phyloP scores from a whole-genome alignment of 2,329 filamentous ascomycete species.

The Gyromitra esculenta region DNA sequence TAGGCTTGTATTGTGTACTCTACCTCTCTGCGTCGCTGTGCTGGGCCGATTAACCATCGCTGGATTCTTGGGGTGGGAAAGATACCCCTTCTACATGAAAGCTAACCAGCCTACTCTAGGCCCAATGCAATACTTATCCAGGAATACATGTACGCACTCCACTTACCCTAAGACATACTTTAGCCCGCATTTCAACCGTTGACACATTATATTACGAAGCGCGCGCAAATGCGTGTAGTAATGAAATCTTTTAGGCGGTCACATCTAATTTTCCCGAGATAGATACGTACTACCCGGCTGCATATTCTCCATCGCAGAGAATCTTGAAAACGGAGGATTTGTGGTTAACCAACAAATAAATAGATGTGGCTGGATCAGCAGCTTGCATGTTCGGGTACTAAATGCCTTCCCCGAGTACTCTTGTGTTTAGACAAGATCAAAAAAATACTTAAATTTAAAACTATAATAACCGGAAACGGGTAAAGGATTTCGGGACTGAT shows the following conservation, averaged over 20 bases:
- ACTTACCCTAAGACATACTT: slow-evolving; percentile 1
- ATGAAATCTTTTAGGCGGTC: not conserved
- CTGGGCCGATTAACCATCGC: slow-evolving; percentile 23
- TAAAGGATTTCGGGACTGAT: no score
- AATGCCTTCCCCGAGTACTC: no score
- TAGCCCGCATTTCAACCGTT: not conserved
- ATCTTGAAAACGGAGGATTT: no score
- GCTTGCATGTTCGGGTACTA: no score
- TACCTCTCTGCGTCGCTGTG: slow-evolving; percentile 23
- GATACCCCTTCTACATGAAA: not conserved
- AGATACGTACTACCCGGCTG: no score
- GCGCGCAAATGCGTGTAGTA: not conserved
- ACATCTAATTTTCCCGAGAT: not conserved
- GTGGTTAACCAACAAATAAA: no score
- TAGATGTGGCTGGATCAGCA: no score
- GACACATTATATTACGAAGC: not conserved
- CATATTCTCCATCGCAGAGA: no score
- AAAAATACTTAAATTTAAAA: no score
- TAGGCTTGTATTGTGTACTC: slow-evolving; percentile 11
- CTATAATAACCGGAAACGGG: no score
- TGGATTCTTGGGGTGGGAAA: slow-evolving; percentile 23
- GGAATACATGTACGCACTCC: not conserved
- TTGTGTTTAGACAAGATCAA: no score
- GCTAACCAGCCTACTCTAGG: slow-evolving; percentile 2
- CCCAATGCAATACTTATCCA: slow-evolving; percentile 10